Percentiles rank a stretch among this genome's conserved stretches.
Conservation (phyloP, 2,329 filamentous ascomycete genomes). For the Westerdykella ornata region DNA sequence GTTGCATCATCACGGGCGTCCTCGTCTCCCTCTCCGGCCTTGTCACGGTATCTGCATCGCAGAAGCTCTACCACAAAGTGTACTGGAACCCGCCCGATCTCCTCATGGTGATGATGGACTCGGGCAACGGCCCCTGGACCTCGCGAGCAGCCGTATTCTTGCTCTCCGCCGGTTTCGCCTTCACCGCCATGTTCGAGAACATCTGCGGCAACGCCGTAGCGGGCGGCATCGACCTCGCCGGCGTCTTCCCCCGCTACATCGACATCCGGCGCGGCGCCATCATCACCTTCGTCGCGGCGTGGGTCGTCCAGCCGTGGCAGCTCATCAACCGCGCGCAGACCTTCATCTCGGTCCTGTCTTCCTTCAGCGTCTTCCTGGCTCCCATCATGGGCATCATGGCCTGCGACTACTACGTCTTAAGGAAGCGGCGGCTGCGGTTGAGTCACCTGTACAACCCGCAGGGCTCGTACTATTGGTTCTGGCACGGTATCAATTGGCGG, state of each 20-base stretch:
- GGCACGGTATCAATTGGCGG: conserved; percentile 41
- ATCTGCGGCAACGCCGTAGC: conserved; percentile 33
- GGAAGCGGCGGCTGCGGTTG: conserved; percentile 31
- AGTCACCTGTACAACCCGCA: conserved; percentile 34
- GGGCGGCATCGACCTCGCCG: conserved; percentile 34
- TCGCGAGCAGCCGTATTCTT: conserved; percentile 35
- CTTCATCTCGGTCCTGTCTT: conserved; percentile 37
- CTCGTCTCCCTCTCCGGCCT: conserved; percentile 41
- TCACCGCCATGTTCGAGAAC: conserved; percentile 39
- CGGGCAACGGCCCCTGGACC: conserved; percentile 37
- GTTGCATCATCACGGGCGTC: conserved; percentile 38
- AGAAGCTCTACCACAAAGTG: conserved; percentile 34
- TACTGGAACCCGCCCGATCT: conserved; percentile 43
- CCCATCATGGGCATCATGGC: conserved; percentile 39
- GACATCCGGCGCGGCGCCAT: conserved; percentile 33
- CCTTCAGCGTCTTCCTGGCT: conserved; percentile 40
- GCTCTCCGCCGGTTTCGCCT: conserved; percentile 30
- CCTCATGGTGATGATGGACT: conserved; percentile 42
- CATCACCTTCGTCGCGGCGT: conserved; percentile 32
- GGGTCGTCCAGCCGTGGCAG: conserved; percentile 36
- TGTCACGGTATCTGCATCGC: conserved; percentile 37
- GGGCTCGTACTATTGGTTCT: conserved; percentile 41
- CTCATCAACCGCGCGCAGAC: conserved; percentile 34
- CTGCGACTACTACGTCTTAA: conserved; percentile 36
- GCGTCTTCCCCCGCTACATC: conserved; percentile 30